Conservation (phyloP, 805 yeast genomes). For the Suhomyces sp. region DNA sequence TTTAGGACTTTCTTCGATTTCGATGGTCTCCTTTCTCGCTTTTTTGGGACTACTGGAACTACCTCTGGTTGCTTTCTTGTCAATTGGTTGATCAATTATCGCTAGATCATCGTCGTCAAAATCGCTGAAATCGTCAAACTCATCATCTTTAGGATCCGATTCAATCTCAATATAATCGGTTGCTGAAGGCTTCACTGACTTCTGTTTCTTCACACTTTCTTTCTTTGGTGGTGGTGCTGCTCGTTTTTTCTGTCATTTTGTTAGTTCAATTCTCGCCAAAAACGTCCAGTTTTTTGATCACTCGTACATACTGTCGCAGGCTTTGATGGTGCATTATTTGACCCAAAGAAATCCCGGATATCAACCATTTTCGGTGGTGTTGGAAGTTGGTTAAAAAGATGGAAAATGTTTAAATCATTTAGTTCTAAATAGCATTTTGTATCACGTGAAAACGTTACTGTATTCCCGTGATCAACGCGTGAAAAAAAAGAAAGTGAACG, state of each 20-base stretch:
- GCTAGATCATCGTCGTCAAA: slow-evolving; percentile 6
- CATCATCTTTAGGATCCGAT: too few species aligned
- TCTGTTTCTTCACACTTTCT: not conserved
- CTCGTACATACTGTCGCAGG: not conserved
- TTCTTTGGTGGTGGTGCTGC: not conserved
- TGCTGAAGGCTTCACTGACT: not conserved
- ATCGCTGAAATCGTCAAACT: slow-evolving; percentile 7
- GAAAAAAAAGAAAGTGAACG: too few species aligned
- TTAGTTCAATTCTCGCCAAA: slow-evolving; percentile 70
- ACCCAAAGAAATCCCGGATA: slow-evolving; percentile 2
- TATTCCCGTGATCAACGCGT: too few species aligned
- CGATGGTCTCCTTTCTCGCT: not conserved
- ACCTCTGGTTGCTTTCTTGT: not conserved
- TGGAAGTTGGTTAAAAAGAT: too few species aligned
- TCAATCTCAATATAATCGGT: slow-evolving; percentile 8
- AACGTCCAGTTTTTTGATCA: too few species aligned
- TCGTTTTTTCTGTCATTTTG: slow-evolving; percentile 14
- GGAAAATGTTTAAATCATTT: too few species aligned
- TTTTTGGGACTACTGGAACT: not conserved
- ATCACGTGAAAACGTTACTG: too few species aligned
- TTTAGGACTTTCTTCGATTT: not conserved
- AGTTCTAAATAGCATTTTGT: too few species aligned
- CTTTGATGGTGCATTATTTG: not conserved
- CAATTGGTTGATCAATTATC: not conserved
- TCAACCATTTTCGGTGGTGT: slow-evolving; percentile 6